These are phyloP conservation scores for Fomitopsis schrenkii DNA, from an alignment of 1,284 basidiomycete species.

Conservation along the genomic window DNA sequence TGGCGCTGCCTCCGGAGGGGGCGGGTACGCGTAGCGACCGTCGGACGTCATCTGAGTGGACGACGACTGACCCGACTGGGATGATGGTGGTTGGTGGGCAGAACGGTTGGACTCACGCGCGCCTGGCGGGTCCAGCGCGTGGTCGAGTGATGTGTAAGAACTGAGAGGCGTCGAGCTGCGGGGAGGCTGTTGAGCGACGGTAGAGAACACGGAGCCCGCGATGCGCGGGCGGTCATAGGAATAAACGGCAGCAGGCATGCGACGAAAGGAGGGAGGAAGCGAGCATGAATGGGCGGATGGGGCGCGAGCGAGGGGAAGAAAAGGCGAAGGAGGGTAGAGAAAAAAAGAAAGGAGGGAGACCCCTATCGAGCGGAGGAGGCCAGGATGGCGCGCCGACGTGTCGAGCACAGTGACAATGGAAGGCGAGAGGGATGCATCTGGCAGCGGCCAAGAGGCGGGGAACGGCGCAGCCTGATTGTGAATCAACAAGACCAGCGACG, in stretches of 20 bases:
- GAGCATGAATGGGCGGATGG: constrained; percentile 6
- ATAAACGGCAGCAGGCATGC: constrained; percentile 22
- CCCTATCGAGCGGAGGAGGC: background rate
- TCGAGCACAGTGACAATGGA: background rate
- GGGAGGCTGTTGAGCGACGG: constrained; percentile 19
- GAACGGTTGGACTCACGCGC: constrained; percentile 16
- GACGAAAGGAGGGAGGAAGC: constrained; percentile 6
- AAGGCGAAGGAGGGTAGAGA: constrained; percentile 7
- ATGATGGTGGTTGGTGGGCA: constrained; percentile 12
- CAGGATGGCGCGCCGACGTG: background rate
- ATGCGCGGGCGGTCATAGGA: constrained; percentile 24
- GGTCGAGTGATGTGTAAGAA: constrained; percentile 28
- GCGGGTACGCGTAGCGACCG: constrained; percentile 53
- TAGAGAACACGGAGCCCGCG: constrained; percentile 19
- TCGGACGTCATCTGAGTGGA: constrained; percentile 45
- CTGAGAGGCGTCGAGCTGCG: constrained; percentile 21
- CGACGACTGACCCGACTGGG: constrained; percentile 9
- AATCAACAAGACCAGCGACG: constrained; percentile 12
- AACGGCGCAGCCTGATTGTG: constrained; percentile 5
- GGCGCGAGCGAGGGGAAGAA: constrained; percentile 7
- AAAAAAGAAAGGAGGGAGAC: constrained; percentile 16
- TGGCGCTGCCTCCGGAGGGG: constrained; percentile 39
- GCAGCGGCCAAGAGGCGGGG: constrained; percentile 7
- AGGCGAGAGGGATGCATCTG: background rate
- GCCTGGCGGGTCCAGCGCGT: constrained; percentile 24